Percentiles rank a stretch among this genome's conserved stretches.
These are phyloP conservation scores for Penicillium cinerascens DNA, from an alignment of 495 filamentous ascomycete species.

Conservation along the genomic window DNA sequence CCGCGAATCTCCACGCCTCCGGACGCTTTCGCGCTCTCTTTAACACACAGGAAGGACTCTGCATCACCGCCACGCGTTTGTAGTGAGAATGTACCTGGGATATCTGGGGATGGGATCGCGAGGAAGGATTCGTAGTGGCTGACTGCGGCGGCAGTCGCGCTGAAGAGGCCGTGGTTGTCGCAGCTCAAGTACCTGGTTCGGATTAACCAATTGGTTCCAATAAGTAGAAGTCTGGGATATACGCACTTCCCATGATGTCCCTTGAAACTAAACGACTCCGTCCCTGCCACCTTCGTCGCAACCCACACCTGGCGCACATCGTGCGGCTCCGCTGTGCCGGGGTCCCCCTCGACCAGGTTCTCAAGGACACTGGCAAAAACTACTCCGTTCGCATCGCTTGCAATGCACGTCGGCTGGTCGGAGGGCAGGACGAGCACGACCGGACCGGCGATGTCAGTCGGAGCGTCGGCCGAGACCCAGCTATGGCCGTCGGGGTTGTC, in stretches of 20 bases:
- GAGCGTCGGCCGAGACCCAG: constrained; percentile 83
- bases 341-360: constrained; percentile 77
- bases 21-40: constrained; percentile 39
- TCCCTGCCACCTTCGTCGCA: constrained; percentile 78
- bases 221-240: not conserved
- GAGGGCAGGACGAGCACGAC: constrained; percentile 77
- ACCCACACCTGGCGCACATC: constrained; percentile 96
- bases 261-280: constrained; percentile 78
- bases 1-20: constrained; percentile 63
- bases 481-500: constrained; percentile 62
- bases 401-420: constrained; percentile 62
- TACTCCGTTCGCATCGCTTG: constrained; percentile 78
- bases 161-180: constrained; percentile 77
- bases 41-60: constrained; percentile 52
- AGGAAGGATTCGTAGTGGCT: constrained; percentile 76
- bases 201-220: not conserved
- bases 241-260: constrained; percentile 77
- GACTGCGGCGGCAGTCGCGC: constrained; percentile 75
- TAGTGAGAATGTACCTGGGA: constrained; percentile 63
- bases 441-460: constrained; percentile 76
- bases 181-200: constrained; percentile 65
- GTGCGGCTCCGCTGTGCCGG: constrained; percentile 81
- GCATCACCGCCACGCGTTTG: constrained; percentile 54
- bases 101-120: constrained; percentile 60
- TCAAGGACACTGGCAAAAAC: constrained; percentile 77